Evolutionary conservation across 2,329 filamentous ascomycete species (phyloP), one percentile per base, ranked within the genome.

Genomic region (Calonectria honghensis): DNA sequence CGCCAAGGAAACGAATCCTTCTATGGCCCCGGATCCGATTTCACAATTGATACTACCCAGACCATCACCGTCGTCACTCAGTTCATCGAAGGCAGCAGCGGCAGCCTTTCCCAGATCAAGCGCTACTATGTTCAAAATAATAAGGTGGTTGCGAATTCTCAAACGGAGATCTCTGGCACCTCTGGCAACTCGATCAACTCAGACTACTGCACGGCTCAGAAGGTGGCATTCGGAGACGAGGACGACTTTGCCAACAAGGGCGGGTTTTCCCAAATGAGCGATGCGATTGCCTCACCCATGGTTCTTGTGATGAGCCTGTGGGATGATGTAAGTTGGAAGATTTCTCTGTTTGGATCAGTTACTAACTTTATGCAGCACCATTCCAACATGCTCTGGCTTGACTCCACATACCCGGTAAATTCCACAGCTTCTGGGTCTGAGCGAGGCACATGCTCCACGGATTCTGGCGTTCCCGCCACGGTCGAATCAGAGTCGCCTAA

Each of bases 351-450:
- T 24, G 31, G 16, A 35, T 11, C 2, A 18, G 14, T 24, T 16
- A 29, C 32, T 65, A n/a, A 66, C 16, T 35, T 10, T 13, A 3
- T 27, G 14, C n/a, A 83, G 82, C 90, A 94, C 84, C 84, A 89
- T 73, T 85, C 90, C 80, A 89, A 93, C 85, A 94, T 95, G 92
- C 89, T 93, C 79, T 95, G 93, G 93, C 90, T 95, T 78, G 93
- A 95, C 86, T 90, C 90, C 71, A 89, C 86, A 82, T 93, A 90
- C 87, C 92, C 93, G 51, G 86, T 86, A 75, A 81, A 85, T 76
- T 78, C 84, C 18, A 87, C 86, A 66, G 77, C 73, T 0, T 87
- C 86, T 31, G 91, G 91, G 78, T 84, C 86, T 71, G 84, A 85
- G 61, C 89, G 91, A 80, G 91, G 91, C 73, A 85, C 85, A 35